Evolutionary conservation across 805 yeast genomes (phyloP), one percentile per base, ranked within the genome.

Genomic region (Metschnikowia picachoensis): DNA sequence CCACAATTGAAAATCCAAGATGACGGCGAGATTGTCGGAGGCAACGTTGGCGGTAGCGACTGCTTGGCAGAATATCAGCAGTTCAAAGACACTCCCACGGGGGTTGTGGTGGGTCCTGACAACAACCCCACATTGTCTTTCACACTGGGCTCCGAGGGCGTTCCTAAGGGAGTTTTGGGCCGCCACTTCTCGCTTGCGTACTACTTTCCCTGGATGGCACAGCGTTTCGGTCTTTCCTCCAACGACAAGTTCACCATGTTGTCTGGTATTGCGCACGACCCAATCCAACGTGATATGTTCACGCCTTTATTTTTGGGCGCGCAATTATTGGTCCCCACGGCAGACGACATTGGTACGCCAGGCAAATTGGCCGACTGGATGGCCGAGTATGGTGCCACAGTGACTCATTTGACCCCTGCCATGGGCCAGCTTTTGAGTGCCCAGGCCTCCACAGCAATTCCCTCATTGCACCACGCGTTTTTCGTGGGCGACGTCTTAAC

Each of bases 181-280:
- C 87, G 99, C 70, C 99, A 94, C 62, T 95, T 83, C 68, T 92
- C 98, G 0, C 73, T 94, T 50, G 96, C 99, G 2, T 94, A 94
- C 72, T 94, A 94, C 70, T 94, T 94, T 79, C 96, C 96, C 32
- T 94, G 99, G 99, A 94, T 94, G 99, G 76, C 97, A 15, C 68
- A 87, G 65, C 79, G 84, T 37, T 94, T 94, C 60, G 80, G 83
- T 30, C 77, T 94, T 34, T 77, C 86, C 35, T 85, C 78, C 44
- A 77, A 82, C 31, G 99, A 95, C 66, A 85, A 76, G 60, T 94
- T 94, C 73, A 94, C 99, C 16, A 94, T 94, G 99, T 77, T 94
- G 50, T 87, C 96, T 8, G 99, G 99, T 60, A 94, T 94, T 65
- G 99, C 99, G 0, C 99, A 94, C 65, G 99, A 94, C 68, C 99